Evolutionary conservation across 2,329 filamentous ascomycete genomes (phyloP), one percentile per base, ranked within the genome.

Genomic region (Aspergillus aculeatus): DNA sequence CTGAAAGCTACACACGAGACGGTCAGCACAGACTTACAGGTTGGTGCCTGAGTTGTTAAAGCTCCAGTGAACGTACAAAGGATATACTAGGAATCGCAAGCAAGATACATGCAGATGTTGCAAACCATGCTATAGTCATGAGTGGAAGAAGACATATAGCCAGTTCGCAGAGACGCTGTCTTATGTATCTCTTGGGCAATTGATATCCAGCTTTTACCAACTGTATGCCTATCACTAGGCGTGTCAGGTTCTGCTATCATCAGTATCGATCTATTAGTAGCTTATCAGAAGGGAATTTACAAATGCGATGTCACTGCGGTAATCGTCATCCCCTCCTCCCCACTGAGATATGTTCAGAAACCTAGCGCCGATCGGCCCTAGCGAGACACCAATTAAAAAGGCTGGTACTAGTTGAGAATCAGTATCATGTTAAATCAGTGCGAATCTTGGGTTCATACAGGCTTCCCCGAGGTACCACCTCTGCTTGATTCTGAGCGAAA

Each of bases 161-260:
- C 71, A 87, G 79, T 58, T 85, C 83, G 58, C 80, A 82, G 74
- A 80, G 82, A 2, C 79, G 80, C 2, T 71, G 67, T 58, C 71
- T 70, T 47, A 81, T 73, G 69, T 87, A 88, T 66, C 80, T 82
- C 48, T 82, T 82, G 0, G 85, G 86, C 1, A 88, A 74, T 66
- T 88, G 84, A 64, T 84, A 87, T 26, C 85, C 86, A 2, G 84
- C 84, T 60, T 87, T 87, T 38, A 87, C 78, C n/a, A 87, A 77
- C 64, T 88, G 85, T 2, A 87, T 78, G 4, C 84, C 84, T 58
- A 88, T 86, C 60, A 87, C 83, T 29, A 88, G 76, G n/a, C 85
- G 80, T 62, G 80, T 80, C 7, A 87, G 66, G 12, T 81, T 81
- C 70, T 80, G 19, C 5, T 4, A 47, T 7, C 2, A 24, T 65